A percentile compares a stretch with the other conserved stretches of the same genome.
Conservation (phyloP, 352 stramenopile genomes). For the Phytophthora sojae region DNA sequence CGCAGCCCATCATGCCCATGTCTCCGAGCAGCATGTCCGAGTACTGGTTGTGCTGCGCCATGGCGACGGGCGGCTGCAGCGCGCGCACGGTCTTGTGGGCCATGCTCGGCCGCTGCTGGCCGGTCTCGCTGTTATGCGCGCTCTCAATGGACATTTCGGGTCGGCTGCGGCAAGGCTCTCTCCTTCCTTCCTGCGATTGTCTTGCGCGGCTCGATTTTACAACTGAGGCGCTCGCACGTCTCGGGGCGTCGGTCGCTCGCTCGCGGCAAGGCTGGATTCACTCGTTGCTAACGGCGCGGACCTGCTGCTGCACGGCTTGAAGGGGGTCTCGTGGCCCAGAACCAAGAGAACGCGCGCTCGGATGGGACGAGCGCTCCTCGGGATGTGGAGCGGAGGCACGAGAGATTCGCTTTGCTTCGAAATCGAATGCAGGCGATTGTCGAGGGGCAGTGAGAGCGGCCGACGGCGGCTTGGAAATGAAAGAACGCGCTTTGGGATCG, state of each 20-base stretch:
- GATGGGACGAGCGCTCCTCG: slow-evolving; percentile 37
- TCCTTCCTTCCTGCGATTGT: slow-evolving; percentile 10
- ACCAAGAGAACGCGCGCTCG: slow-evolving; percentile 24
- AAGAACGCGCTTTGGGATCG: slow-evolving; percentile 28
- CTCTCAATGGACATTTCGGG: slow-evolving; percentile 58
- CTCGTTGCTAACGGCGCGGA: slow-evolving; percentile 25
- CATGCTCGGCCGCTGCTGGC: slow-evolving; percentile 18
- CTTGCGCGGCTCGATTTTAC: slow-evolving; percentile 32
- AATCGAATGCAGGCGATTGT: slow-evolving; percentile 30
- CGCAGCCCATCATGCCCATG: slow-evolving; percentile 73
- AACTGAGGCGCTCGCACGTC: slow-evolving; percentile 37
- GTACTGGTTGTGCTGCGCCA: slow-evolving; percentile 39
- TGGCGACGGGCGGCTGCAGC: slow-evolving; percentile 23
- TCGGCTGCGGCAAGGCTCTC: background rate
- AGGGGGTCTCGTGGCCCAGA: slow-evolving; percentile 35
- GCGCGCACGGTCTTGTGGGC: slow-evolving; percentile 15
- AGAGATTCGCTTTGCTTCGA: slow-evolving; percentile 35
- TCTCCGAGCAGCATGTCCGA: slow-evolving; percentile 68
- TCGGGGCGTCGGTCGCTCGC: slow-evolving; percentile 12
- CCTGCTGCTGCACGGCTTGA: slow-evolving; percentile 39
- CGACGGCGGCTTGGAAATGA: slow-evolving; percentile 20
- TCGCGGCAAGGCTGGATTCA: slow-evolving; percentile 24
- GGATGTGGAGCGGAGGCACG: slow-evolving; percentile 39
- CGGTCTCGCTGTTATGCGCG: slow-evolving; percentile 29
- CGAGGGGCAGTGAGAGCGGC: slow-evolving; percentile 18